These are phyloP conservation scores for Paecilomyces dactylethromorphus DNA, from an alignment of 2,329 filamentous ascomycete genomes.

Conservation along the genomic window DNA sequence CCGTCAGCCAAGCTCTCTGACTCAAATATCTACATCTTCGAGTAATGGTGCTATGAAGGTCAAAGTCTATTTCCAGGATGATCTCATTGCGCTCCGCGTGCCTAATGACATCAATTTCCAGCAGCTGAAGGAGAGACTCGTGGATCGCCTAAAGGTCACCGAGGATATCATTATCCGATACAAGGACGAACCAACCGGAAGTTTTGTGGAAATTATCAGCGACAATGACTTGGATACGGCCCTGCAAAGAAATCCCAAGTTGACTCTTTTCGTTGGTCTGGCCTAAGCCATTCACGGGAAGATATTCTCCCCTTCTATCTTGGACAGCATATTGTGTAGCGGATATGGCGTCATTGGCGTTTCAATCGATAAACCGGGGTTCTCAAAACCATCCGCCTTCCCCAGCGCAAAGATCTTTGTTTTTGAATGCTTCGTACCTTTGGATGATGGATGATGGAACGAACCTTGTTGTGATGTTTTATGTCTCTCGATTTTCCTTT, in stretches of 20 bases:
- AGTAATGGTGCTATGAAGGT: conserved; percentile 66
- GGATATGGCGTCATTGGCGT: conserved; percentile 19
- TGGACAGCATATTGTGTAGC: conserved; percentile 8
- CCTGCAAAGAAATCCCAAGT: conserved; percentile 76
- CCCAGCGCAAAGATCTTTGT: conserved; percentile 13
- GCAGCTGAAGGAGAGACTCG: conserved; percentile 76
- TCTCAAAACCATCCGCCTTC: conserved; percentile 13
- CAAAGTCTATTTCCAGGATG: conserved; percentile 89
- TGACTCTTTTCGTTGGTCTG: conserved; percentile 62
- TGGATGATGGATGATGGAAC: conserved; percentile 25
- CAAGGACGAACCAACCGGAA: conserved; percentile 72
- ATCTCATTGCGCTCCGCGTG: conserved; percentile 86
- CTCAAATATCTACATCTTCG: conserved; percentile 33
- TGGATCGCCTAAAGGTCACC: conserved; percentile 72
- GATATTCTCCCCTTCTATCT: background rate
- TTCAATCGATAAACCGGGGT: conserved; percentile 12
- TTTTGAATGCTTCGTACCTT: conserved; percentile 12
- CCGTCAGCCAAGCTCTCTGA: conserved; percentile 49
- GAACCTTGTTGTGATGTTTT: conserved; percentile 23
- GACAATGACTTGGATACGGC: conserved; percentile 77
- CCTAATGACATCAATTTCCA: conserved; percentile 71
- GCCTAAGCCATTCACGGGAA: conserved; percentile 13
- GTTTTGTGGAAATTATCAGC: conserved; percentile 67
- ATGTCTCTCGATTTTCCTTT: conserved; percentile 22
- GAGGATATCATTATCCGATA: conserved; percentile 77